Evolutionary conservation across 2,329 filamentous ascomycete genomes (phyloP), one percentile per base, ranked within the genome.

Genomic region (Stenocarpella maydis): DNA sequence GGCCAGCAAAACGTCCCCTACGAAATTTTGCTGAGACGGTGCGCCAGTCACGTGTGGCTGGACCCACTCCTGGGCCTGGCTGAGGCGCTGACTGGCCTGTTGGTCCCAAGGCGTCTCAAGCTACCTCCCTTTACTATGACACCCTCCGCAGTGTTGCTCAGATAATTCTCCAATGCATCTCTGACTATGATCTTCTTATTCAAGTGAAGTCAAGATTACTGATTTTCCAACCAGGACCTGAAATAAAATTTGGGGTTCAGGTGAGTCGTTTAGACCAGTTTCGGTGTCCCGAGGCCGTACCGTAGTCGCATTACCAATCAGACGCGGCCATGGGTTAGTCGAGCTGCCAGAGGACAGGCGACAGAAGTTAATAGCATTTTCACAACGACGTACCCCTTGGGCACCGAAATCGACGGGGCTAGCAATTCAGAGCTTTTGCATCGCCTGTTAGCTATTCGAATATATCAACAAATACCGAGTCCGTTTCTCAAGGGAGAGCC

Each of bases 11-110:
- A 12, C 2, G 17, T 24, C 50, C 31, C 24, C 50, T 21, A n/a
- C 19, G 43, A 58, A 55, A 54, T 49, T 55, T 53, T 39, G 9
- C 24, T n/a, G n/a, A n/a, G 41, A 47, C 39, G 65, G 65, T 66
- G 63, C 49, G 63, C 63, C 21, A 19, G 19, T 63, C 58, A 63
- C 58, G 58, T 63, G 58, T 7, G 3, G 0, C 1, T 10, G 43
- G 17, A 9, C 21, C 43, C 41, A 21, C 58, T 19, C 1, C 4
- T 6, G 12, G 19, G 8, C 1, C 24, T 2, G 0, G 1, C n/a
- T 2, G 12, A 21, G 21, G 28, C 21, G 19, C 58, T 63, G 41
- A 63, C 37, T 63, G 58, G 58, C 10, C 2, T 0, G 0, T 8
- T 1, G 1, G 1, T 0, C 14, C 21, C n/a, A 28, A 63, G 58